Base-by-base conservation (phyloP, 2,329 filamentous ascomycete genomes). In the Pseudogymnoascus pannorum region DNA sequence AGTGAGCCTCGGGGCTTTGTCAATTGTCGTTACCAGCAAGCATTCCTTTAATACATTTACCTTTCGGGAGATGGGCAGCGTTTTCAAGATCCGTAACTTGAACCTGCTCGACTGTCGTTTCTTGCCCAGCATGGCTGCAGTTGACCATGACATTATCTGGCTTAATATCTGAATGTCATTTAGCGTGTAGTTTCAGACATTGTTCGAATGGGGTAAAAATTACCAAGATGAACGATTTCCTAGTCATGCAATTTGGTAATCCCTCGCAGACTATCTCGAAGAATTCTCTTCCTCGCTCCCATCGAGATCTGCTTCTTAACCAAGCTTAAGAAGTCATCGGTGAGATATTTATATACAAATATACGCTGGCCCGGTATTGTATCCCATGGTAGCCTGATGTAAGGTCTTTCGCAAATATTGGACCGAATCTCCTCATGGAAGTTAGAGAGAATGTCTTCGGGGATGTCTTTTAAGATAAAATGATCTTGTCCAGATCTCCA, bases 51-150 rank as follows among this genome's bases (percentile, higher is more conserved):
- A 62, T 62, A 33, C 61, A 70, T 44, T 67, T 68, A 5, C 66
- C 65, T 61, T 70, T 67, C 1, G 72, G 72, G 18, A 75, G 65
- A 64, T 75, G 68, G 8, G 73, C 73, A 9, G 72, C 70, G 63
- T 72, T 72, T 57, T 62, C 58, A 62, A 60, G 58, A 24, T 57
- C 61, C 14, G 58, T 44, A 33, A 62, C 33, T 11, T 62, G 58
- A 57, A 51, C 58, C 44, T 60, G 58, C 20, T 62, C 58, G 18
- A 60, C 33, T 42, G 40, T 60, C 14, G 18, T 54, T 16, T 57
- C 59, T 18, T 61, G n/a, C 29, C 12, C 22, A 12, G 18, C 12
- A 20, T 20, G 18, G 16, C 12, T 18, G 31, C 44, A 42, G 7
- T 29, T 61, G 18, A 38, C 60, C 60, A 61, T 59, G 12, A 63